Conservation (phyloP, 2,329 filamentous ascomycete genomes). For the Pseudocercospora musae region DNA sequence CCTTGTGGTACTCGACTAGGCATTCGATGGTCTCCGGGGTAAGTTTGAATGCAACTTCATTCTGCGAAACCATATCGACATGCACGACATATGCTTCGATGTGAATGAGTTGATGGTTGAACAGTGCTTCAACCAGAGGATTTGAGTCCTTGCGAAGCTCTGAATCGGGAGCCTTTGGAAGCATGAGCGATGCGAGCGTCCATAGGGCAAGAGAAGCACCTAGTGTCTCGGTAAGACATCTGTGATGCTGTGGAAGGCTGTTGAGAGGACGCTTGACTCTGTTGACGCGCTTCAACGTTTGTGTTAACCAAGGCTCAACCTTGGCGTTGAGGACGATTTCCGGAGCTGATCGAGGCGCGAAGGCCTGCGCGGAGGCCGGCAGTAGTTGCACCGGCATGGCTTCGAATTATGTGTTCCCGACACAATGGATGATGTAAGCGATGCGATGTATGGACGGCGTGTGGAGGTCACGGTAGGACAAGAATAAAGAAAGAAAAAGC, state of each 20-base stretch:
- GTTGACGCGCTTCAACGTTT: constrained; percentile 95
- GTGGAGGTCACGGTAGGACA: constrained; percentile 21
- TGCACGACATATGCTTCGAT: constrained; percentile 97
- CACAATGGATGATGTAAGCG: constrained; percentile 26
- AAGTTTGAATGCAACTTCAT: constrained; percentile 97
- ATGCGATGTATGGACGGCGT: constrained; percentile 31
- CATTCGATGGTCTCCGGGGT: constrained; percentile 91
- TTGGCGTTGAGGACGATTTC: constrained; percentile 92
- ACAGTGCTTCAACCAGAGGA: constrained; percentile 78
- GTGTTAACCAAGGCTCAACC: constrained; percentile 94
- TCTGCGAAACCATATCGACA: constrained; percentile 96
- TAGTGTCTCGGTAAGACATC: constrained; percentile 91
- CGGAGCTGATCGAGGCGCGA: constrained; percentile 88
- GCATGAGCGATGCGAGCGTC: constrained; percentile 89
- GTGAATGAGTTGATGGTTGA: constrained; percentile 90
- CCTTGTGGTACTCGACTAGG: constrained; percentile 93
- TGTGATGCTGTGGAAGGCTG: constrained; percentile 90
- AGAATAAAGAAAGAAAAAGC: constrained; percentile 23
- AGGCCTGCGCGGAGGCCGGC: constrained; percentile 92
- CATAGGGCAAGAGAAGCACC: constrained; percentile 89
- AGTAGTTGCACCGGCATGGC: constrained; percentile 89
- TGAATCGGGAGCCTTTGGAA: constrained; percentile 81
- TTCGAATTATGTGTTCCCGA: constrained; percentile 21
- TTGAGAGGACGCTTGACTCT: constrained; percentile 94
- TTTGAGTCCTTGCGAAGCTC: constrained; percentile 80